These are phyloP conservation scores for Pseudogymnoascus sp. DNA, from an alignment of 2,329 filamentous ascomycete species.

Conservation along the genomic window DNA sequence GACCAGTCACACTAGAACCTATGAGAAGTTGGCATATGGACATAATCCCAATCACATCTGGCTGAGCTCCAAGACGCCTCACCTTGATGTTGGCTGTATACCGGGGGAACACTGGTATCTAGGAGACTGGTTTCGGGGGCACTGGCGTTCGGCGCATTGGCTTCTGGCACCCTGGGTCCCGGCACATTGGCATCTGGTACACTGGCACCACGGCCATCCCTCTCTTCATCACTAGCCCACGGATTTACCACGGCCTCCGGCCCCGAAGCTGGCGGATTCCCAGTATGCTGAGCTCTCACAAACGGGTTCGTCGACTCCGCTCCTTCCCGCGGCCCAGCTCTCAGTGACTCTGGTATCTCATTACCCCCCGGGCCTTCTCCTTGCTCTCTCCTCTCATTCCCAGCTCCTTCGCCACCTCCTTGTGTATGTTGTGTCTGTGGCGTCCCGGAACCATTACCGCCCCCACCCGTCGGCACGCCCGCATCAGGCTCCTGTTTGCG, in stretches of 20 bases:
- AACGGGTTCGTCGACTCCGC: conserved; percentile 26
- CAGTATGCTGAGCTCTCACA: conserved; percentile 13
- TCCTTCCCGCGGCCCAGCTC: conserved; percentile 20
- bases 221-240: conserved; percentile 21
- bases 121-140: conserved; percentile 12
- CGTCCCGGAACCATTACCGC: neutral
- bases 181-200: conserved; percentile 18
- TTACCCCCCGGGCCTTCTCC: neutral
- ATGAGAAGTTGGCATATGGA: neutral
- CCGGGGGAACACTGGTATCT: conserved; percentile 12
- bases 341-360: conserved; percentile 23
- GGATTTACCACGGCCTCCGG: conserved; percentile 23
- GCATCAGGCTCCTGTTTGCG: neutral
- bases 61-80: neutral
- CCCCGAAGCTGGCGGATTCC: conserved; percentile 10
- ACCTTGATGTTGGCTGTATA: neutral
- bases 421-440: neutral
- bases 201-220: conserved; percentile 16
- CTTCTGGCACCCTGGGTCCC: conserved; percentile 15
- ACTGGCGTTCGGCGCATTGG: conserved; percentile 15
- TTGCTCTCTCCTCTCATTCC: neutral
- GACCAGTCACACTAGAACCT: conserved; percentile 16
- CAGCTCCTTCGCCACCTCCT: neutral
- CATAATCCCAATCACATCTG: neutral
- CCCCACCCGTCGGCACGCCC: neutral